Percentiles rank a stretch among this genome's conserved stretches.
Conservation (phyloP, 164 flowering plant genomes). For the Tetrastigma voinierianum region DNA sequence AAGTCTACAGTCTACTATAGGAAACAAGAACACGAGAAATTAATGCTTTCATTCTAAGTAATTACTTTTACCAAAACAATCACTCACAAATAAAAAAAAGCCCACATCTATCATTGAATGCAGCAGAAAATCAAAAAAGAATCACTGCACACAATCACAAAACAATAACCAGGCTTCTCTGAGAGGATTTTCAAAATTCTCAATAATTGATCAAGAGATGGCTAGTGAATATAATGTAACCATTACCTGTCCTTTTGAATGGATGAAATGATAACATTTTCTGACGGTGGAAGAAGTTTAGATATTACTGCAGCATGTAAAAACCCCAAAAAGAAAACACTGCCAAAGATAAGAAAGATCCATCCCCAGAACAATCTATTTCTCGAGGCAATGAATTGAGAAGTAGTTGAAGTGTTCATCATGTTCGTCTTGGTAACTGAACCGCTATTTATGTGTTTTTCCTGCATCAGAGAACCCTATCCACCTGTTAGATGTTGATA, state of each 20-base stretch:
- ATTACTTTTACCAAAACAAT: no score
- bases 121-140: no score
- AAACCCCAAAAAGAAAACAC: constrained; percentile 37
- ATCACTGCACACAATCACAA: no score
- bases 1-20: no score
- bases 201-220: not conserved
- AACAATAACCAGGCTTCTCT: no score
- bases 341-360: constrained; percentile 38
- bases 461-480: not conserved
- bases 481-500: no score
- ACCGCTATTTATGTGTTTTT: not conserved
- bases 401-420: constrained; percentile 3
- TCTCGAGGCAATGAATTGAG: not conserved
- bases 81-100: no score
- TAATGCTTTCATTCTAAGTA: no score
- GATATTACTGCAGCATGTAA: constrained; percentile 54
- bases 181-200: not conserved
- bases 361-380: constrained; percentile 35
- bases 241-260: constrained; percentile 69
- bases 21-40: no score
- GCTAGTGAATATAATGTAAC: not conserved
- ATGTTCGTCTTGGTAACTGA: not conserved
- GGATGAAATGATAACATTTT: constrained; percentile 43
- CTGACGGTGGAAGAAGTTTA: constrained; percentile 60
- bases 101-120: no score